Percentiles rank a stretch among this genome's conserved stretches.
phyloP scores from a whole-genome alignment of 805 yeast species.

The Kurtzmaniella cleridarum region DNA sequence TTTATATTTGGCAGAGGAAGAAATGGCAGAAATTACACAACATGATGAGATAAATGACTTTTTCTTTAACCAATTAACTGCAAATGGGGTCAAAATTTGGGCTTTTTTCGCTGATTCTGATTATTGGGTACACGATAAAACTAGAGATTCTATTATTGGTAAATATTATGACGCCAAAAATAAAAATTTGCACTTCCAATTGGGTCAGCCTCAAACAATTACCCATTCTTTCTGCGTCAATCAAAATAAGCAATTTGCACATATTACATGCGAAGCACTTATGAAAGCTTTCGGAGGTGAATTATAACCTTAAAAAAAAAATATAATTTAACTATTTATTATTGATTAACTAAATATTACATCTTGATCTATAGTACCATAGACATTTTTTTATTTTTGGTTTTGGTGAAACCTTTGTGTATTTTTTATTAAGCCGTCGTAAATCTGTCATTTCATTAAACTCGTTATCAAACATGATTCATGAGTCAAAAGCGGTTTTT shows the following conservation, averaged over 20 bases:
- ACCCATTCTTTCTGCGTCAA: constrained; percentile 59
- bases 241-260: constrained; percentile 48
- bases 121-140: constrained; percentile 56
- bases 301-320: too few relatives aligned
- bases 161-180: constrained; percentile 27
- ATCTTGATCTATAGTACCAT: too few relatives aligned
- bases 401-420: too few relatives aligned
- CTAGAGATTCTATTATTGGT: constrained; percentile 41
- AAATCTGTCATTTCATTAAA: too few relatives aligned
- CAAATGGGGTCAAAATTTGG: constrained; percentile 38
- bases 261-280: constrained; percentile 25
- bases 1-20: constrained; percentile 53
- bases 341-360: too few relatives aligned
- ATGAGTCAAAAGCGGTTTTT: too few relatives aligned
- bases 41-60: constrained; percentile 48
- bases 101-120: constrained; percentile 53
- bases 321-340: too few relatives aligned
- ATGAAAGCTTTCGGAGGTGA: constrained; percentile 1
- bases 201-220: constrained; percentile 29
- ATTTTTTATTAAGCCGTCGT: too few relatives aligned
- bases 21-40: constrained; percentile 47
- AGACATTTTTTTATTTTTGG: too few relatives aligned
- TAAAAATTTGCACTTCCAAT: constrained; percentile 23
- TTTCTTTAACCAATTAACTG: constrained; percentile 27
- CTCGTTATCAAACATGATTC: too few relatives aligned